Evolutionary conservation across 106 monocot species (phyloP), one percentile per base, ranked within the genome.

Genomic region (Dioscorea alata): DNA sequence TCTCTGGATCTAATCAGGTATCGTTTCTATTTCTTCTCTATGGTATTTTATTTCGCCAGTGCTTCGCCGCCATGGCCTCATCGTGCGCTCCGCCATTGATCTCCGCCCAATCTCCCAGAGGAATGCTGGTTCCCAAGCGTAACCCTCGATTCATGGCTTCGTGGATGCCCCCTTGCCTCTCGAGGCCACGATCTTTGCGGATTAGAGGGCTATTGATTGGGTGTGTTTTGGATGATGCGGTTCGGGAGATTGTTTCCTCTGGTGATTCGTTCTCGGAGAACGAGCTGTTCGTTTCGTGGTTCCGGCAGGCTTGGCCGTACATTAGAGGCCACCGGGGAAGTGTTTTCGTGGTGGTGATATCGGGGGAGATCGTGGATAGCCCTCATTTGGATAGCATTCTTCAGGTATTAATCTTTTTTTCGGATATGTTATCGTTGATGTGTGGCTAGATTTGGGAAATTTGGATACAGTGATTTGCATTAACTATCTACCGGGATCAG

Each of bases 331-430:
- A 91, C 68, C 67, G 86, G 57, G 91, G 91, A 23, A 96, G 95
- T 78, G 86, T 82, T 17, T 86, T 91, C 69, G 85, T 91, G 6
- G 88, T 96, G 19, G 88, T 96, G 32, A 80, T 96, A 59, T 88
- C 95, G 1, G 75, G 70, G 5, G 95, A 91, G 73, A 64, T 96
- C 60, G 81, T 91, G 17, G 76, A 68, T 1, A 80, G 81, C 31
- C 71, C 88, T 6, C 58, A 82, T 49, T 69, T 96, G 58, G 80
- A 91, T 66, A 77, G 68, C 25, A 82, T 96, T 48, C 84, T 96
- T 9, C 82, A 92, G 78, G 91, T 85, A 75, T 56, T 13, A 18
- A 16, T 14, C 54, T 54, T 54, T 54, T 18, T 13, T 19, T 18
- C 54, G 8, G 54, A 42, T 54, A 5, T 54, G 19, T 54, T 18